Conservation (phyloP, 352 stramenopile genomes). For the Halophytophthora batemanensis region DNA sequence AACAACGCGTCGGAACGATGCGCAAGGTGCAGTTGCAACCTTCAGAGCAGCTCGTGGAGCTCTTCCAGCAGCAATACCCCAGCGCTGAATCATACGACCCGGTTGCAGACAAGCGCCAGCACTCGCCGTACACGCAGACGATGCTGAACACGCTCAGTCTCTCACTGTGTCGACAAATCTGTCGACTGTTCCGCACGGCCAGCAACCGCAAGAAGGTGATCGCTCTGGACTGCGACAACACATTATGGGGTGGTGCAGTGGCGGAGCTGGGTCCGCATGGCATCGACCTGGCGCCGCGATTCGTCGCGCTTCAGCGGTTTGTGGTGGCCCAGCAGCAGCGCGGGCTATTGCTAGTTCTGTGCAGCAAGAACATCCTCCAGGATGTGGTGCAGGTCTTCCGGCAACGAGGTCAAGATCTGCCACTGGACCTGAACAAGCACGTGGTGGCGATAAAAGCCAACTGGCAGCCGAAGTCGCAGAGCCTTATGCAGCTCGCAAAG, state of each 20-base stretch:
- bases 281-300: slow-evolving; percentile 36
- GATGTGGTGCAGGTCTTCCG: slow-evolving; percentile 55
- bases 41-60: slow-evolving; percentile 16
- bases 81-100: slow-evolving; percentile 40
- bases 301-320: slow-evolving; percentile 61
- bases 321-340: slow-evolving; percentile 37
- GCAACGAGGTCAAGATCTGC: slow-evolving; percentile 38
- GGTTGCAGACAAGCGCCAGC: slow-evolving; percentile 45
- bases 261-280: slow-evolving; percentile 44
- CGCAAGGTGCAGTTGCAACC: slow-evolving; percentile 25
- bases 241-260: slow-evolving; percentile 61
- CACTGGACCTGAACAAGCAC: slow-evolving; percentile 50
- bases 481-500: slow-evolving; percentile 45
- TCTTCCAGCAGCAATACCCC: slow-evolving; percentile 30
- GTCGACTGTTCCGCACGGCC: slow-evolving; percentile 29
- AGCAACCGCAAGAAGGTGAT: slow-evolving; percentile 60
- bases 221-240: slow-evolving; percentile 79
- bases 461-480: slow-evolving; percentile 59
- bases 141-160: slow-evolving; percentile 60
- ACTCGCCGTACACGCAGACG: slow-evolving; percentile 60
- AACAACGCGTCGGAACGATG: slow-evolving; percentile 15
- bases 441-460: slow-evolving; percentile 50
- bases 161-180: slow-evolving; percentile 44
- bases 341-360: slow-evolving; percentile 58
- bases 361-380: slow-evolving; percentile 64